Conservation (phyloP, 2,329 filamentous ascomycete species). For the Fusarium sarcochroum region DNA sequence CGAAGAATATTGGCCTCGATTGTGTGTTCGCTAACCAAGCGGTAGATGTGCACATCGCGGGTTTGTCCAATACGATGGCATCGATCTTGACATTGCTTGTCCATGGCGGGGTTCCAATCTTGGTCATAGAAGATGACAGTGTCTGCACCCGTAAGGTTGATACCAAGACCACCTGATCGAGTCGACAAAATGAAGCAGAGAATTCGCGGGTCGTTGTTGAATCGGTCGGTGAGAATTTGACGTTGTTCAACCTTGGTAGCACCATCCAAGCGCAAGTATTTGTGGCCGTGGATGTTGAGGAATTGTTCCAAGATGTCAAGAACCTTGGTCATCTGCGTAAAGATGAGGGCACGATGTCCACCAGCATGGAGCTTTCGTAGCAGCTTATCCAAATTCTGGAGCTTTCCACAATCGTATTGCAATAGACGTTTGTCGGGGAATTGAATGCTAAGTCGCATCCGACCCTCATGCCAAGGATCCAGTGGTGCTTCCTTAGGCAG, state of each 20-base stretch:
- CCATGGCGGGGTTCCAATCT: constrained; percentile 99
- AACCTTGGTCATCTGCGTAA: constrained; percentile 99
- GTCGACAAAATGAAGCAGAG: constrained; percentile 96
- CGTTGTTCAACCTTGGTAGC: constrained; percentile 96
- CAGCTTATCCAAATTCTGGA: constrained; percentile 89
- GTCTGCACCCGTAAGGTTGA: constrained; percentile 96
- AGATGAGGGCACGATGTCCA: constrained; percentile 94
- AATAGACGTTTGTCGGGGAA: constrained; percentile 97
- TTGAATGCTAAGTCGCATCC: constrained; percentile 92
- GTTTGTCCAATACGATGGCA: constrained; percentile 98
- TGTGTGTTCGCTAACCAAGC: constrained; percentile 91
- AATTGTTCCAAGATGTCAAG: constrained; percentile 98
- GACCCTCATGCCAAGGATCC: constrained; percentile 94
- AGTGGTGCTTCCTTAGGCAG: constrained; percentile 68
- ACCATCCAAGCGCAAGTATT: constrained; percentile 96
- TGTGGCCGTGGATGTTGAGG: constrained; percentile 96
- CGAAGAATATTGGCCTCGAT: constrained; percentile 98
- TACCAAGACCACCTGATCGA: constrained; percentile 92
- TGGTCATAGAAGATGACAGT: constrained; percentile 99
- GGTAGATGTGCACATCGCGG: constrained; percentile 97
- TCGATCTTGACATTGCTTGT: constrained; percentile 98
- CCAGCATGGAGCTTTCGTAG: constrained; percentile 89
- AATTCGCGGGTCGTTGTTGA: constrained; percentile 95
- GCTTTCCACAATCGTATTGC: constrained; percentile 97
- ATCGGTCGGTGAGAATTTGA: constrained; percentile 94